A percentile compares a stretch with the other conserved stretches of the same genome.
Evolutionary conservation across 2,329 filamentous ascomycete species (phyloP).

Genomic region (Leptoxyphium fumago): DNA sequence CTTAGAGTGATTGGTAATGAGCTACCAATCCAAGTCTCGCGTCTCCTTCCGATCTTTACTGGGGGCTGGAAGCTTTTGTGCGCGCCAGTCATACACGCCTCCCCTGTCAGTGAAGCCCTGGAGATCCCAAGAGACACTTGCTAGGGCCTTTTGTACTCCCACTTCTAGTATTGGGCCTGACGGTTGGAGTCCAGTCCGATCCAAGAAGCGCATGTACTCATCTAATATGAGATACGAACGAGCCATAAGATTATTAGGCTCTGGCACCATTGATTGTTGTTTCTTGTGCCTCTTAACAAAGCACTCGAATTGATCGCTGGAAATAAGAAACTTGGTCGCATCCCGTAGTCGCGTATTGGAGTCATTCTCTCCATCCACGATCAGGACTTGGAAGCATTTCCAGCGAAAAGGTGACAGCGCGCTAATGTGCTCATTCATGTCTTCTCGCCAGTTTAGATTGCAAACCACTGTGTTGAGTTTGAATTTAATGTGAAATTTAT

Average conservation of each 20-base stretch:
- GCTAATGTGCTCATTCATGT: slow-evolving; percentile 20
- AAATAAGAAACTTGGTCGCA: slow-evolving; percentile 31
- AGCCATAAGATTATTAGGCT: slow-evolving; percentile 37
- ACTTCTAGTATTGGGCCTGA: slow-evolving; percentile 30
- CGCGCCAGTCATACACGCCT: slow-evolving; percentile 35
- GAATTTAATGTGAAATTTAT: slow-evolving; percentile 35
- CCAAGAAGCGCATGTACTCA: slow-evolving; percentile 37
- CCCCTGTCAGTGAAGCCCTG: slow-evolving; percentile 30
- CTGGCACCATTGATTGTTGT: slow-evolving; percentile 31
- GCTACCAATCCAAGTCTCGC: too few relatives aligned
- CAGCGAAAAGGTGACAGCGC: slow-evolving; percentile 36
- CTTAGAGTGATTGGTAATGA: too few relatives aligned
- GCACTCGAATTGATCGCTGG: slow-evolving; percentile 29
- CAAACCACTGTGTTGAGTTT: slow-evolving; percentile 44
- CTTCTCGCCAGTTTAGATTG: slow-evolving; percentile 34
- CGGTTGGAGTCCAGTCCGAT: slow-evolving; percentile 23
- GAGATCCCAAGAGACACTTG: slow-evolving; percentile 32
- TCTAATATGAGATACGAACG: slow-evolving; percentile 38
- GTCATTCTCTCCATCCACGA: slow-evolving; percentile 40
- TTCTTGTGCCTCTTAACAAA: slow-evolving; percentile 34
- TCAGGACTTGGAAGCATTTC: slow-evolving; percentile 42
- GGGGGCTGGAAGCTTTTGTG: too few relatives aligned
- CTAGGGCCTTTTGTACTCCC: slow-evolving; percentile 32
- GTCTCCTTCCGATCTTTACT: too few relatives aligned
- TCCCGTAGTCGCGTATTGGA: slow-evolving; percentile 13